Evolutionary conservation across 306 rosid genomes (phyloP).

Genomic region (Hippophae tibetana): DNA sequence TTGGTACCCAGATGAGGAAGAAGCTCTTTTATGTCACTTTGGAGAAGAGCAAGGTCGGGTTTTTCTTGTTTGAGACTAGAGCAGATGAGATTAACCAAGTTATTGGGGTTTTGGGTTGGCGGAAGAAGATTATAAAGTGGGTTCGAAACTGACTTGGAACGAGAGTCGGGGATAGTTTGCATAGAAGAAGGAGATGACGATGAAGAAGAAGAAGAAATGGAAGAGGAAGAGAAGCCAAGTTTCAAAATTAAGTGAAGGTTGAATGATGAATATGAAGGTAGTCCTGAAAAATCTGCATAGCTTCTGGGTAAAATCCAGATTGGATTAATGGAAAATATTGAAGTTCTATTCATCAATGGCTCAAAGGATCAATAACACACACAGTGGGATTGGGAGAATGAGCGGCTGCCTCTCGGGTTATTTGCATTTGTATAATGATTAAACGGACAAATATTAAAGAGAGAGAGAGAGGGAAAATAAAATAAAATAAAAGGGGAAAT

Average conservation of each 20-base stretch:
- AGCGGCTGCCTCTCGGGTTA: not conserved
- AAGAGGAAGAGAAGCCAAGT: conserved; percentile 20
- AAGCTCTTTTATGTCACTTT: conserved; percentile 38
- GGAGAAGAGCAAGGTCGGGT: conserved; percentile 33
- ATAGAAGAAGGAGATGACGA: conserved; percentile 38
- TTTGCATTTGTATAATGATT: too few species aligned
- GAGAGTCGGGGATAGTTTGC: conserved; percentile 32
- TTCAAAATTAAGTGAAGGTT: conserved; percentile 3
- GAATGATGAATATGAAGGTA: conserved; percentile 13
- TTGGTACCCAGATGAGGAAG: conserved; percentile 55
- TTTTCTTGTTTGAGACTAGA: conserved; percentile 40
- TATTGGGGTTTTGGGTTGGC: conserved; percentile 66
- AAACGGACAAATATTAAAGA: too few species aligned
- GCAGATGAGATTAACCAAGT: conserved; percentile 56
- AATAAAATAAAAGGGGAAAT: too few species aligned
- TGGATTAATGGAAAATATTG: conserved; percentile 4
- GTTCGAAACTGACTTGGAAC: conserved; percentile 31
- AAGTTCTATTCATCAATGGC: conserved; percentile 41
- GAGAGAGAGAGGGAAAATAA: too few species aligned
- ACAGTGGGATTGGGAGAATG: not conserved
- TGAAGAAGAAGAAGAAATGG: conserved; percentile 4
- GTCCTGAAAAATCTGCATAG: not conserved
- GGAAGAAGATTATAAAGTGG: conserved; percentile 78
- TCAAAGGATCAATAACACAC: not conserved
- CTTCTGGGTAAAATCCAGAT: not conserved